These are phyloP conservation scores for Sclerotiophoma versabilis DNA, from an alignment of 2,329 filamentous ascomycete genomes.

Conservation along the genomic window DNA sequence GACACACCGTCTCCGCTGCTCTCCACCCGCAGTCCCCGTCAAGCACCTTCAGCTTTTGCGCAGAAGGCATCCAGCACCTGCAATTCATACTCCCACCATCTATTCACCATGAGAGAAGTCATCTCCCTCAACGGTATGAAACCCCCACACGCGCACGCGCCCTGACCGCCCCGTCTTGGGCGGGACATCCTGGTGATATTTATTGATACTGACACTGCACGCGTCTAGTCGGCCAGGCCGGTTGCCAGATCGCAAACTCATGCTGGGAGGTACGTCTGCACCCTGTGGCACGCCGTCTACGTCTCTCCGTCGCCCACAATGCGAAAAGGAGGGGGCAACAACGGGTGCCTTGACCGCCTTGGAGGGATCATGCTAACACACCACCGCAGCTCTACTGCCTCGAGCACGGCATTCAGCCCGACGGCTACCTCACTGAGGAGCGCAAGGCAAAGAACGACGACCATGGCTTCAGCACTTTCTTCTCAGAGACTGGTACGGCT, in stretches of 20 bases:
- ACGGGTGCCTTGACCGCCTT: conserved; percentile 38
- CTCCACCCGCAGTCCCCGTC: conserved; percentile 27
- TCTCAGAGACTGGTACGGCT: conserved; percentile 93
- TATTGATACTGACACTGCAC: conserved; percentile 60
- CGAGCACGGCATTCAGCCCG: conserved; percentile 98
- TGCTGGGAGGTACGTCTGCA: conserved; percentile 94
- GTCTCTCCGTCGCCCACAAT: conserved; percentile 13
- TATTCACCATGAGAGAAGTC: conserved; percentile 92
- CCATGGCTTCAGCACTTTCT: conserved; percentile 99
- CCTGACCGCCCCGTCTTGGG: conserved; percentile 48
- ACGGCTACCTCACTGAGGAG: conserved; percentile 98
- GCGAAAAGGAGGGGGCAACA: conserved; percentile 38
- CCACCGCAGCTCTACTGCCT: conserved; percentile 90
- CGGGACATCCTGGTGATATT: conserved; percentile 29
- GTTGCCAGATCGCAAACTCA: conserved; percentile 99
- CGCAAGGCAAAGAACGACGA: conserved; percentile 92
- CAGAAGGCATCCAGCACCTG: conserved; percentile 24
- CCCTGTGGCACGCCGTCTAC: conserved; percentile 16
- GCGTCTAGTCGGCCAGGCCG: conserved; percentile 93
- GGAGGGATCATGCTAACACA: conserved; percentile 41
- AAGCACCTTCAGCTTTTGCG: conserved; percentile 16
- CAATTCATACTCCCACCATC: conserved; percentile 34
- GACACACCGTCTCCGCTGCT: conserved; percentile 29
- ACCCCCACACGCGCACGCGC: conserved; percentile 41
- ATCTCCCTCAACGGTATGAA: conserved; percentile 96